Evolutionary conservation across 1,284 basidiomycete species (phyloP), one percentile per base, ranked within the genome.

Genomic region (Cutaneotrichosporon cavernicola): DNA sequence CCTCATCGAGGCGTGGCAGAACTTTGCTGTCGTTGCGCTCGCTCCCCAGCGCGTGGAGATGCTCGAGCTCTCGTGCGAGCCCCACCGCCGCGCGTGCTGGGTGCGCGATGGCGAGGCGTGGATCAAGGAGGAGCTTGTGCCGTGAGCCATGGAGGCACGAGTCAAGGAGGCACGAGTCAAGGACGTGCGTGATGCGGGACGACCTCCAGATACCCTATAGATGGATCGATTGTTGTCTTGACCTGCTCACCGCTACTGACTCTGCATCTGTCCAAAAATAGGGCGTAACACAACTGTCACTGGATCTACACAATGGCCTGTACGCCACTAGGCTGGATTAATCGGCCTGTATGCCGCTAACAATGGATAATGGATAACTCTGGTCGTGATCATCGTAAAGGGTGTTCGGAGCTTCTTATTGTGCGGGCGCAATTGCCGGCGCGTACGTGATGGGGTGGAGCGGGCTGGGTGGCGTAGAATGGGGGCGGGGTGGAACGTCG

Each of bases 11-110:
- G 79, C 76, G 4, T 66, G 67, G 40, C 56, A 63, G 9, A 69
- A 80, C 67, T 80, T 80, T 65, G 73, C 75, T 3, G 65, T 81
- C 30, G 65, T 81, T 38, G 76, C 74, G 30, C 72, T 80, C 62
- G 63, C 65, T 13, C 71, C 76, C 6, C 66, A 70, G 14, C 69
- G 62, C 2, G 74, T 75, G 46, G 79, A 80, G 61, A 70, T 71
- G 53, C 72, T 80, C 65, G 77, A 80, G 64, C 74, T 81, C 30
- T 73, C 73, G 52, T 63, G 69, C 5, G 66, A 68, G 16, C 80
- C 79, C 6, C 80, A 80, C 62, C 60, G 64, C 26, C 63, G 77
- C 6, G 75, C 72, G 8, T 71, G 72, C 56, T 79, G 72, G 71
- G 72, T 58, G 7, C 63, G 58, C 34, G 59, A 69, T 26, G 52